These are phyloP conservation scores for Parmelia sp. DNA, from an alignment of 495 filamentous ascomycete species.

Conservation along the genomic window DNA sequence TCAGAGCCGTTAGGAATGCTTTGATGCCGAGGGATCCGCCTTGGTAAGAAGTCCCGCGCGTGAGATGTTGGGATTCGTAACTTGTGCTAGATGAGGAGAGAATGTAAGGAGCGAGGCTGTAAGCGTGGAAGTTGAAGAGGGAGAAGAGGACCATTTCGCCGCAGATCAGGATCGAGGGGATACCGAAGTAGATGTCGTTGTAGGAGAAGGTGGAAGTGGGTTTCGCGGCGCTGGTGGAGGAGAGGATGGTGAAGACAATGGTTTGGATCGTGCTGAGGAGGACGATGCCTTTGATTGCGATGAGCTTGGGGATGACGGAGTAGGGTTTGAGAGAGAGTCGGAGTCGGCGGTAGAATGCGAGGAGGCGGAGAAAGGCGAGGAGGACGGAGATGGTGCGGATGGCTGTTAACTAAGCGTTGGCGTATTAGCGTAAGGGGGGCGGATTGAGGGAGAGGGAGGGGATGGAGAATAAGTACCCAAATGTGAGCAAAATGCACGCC, in stretches of 20 bases:
- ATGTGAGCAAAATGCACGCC: constrained; percentile 33
- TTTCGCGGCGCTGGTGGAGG: constrained; percentile 25
- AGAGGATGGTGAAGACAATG: constrained; percentile 33
- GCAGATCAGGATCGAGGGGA: constrained; percentile 34
- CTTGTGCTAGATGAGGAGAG: not conserved
- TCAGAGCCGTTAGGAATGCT: not conserved
- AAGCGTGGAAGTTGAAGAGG: constrained; percentile 33
- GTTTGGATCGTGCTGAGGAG: constrained; percentile 28
- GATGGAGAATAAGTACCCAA: constrained; percentile 28
- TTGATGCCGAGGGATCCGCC: constrained; percentile 9
- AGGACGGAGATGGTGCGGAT: constrained; percentile 27
- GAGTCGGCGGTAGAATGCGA: constrained; percentile 29
- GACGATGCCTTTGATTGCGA: constrained; percentile 35
- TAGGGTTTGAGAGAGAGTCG: constrained; percentile 26
- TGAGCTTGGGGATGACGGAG: constrained; percentile 30
- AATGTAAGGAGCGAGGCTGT: constrained; percentile 27
- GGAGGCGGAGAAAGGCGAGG: constrained; percentile 26
- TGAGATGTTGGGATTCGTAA: not conserved
- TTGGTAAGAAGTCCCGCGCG: not conserved
- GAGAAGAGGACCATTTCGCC: constrained; percentile 35
- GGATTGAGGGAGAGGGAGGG: not conserved
- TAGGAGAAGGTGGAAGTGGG: constrained; percentile 29
- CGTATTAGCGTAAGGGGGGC: not conserved
- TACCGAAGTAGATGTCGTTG: constrained; percentile 33
- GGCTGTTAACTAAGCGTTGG: constrained; percentile 11